Percentiles rank a stretch among this genome's conserved stretches.
These are phyloP conservation scores for Cladosporium velox DNA, from an alignment of 2,329 filamentous ascomycete genomes.

Conservation along the genomic window DNA sequence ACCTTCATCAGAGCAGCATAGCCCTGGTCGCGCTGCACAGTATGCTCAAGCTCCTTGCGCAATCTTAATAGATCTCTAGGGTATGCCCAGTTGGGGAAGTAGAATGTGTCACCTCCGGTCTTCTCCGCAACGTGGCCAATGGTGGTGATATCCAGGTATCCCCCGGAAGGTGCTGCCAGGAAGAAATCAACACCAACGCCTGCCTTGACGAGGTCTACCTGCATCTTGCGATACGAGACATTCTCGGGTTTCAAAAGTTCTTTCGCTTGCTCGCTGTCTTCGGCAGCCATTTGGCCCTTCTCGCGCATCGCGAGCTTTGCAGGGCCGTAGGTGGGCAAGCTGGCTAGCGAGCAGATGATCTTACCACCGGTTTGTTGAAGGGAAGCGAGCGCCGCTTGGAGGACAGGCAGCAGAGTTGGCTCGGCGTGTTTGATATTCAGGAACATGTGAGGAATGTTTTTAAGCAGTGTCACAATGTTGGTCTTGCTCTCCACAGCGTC, in stretches of 20 bases:
- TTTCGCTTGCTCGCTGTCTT: constrained; percentile 87
- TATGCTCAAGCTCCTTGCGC: constrained; percentile 80
- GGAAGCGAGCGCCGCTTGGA: constrained; percentile 82
- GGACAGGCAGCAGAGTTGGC: constrained; percentile 78
- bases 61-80: constrained; percentile 83
- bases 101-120: constrained; percentile 94
- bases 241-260: constrained; percentile 91
- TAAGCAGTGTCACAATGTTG: constrained; percentile 85
- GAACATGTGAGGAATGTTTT: constrained; percentile 81
- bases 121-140: constrained; percentile 83
- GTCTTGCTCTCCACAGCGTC: constrained; percentile 87
- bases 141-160: constrained; percentile 90
- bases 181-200: constrained; percentile 94
- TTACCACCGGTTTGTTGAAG: constrained; percentile 88
- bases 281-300: constrained; percentile 77
- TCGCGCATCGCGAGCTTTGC: constrained; percentile 83
- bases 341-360: constrained; percentile 81
- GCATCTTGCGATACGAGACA: constrained; percentile 80
- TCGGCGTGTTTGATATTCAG: constrained; percentile 86
- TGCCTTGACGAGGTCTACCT: constrained; percentile 81
- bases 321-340: constrained; percentile 90
- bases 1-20: constrained; percentile 98
- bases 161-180: constrained; percentile 83
- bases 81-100: constrained; percentile 93
- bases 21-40: constrained; percentile 85